Conservation (phyloP, 129 eudicot species). For the Artemisia argyi region DNA sequence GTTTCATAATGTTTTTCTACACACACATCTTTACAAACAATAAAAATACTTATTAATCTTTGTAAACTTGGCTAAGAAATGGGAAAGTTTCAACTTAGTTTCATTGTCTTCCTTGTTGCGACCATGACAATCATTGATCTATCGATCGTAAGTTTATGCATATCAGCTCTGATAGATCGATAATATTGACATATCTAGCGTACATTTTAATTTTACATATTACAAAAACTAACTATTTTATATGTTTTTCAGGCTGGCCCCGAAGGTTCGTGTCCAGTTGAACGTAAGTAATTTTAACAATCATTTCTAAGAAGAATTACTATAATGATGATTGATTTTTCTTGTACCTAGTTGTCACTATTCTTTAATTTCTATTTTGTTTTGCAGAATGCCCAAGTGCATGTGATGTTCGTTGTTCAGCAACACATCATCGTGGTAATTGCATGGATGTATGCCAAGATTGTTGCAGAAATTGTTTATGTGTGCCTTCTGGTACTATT, state of each 20-base stretch:
- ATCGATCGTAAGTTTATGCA: slow-evolving; percentile 12
- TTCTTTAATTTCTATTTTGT: neutral
- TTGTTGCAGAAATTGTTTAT: slow-evolving; percentile 29
- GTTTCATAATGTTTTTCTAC: neutral
- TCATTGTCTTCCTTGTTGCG: slow-evolving; percentile 19
- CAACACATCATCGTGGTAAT: slow-evolving; percentile 14
- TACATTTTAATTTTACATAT: neutral
- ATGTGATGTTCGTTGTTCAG: slow-evolving; percentile 27
- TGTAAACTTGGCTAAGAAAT: neutral
- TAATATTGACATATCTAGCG: neutral
- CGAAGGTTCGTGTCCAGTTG: slow-evolving; percentile 23
- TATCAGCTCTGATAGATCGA: neutral
- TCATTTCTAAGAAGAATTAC: neutral
- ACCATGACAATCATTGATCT: slow-evolving; percentile 18
- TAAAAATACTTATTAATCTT: neutral
- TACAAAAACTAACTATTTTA: neutral
- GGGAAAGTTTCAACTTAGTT: slow-evolving; percentile 7
- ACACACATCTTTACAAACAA: neutral
- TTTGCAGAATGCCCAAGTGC: slow-evolving; percentile 25
- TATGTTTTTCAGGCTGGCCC: slow-evolving; percentile 19
- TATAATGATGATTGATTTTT: neutral
- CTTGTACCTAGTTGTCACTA: neutral
- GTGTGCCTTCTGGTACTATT: slow-evolving; percentile 31
- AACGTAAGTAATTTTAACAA: neutral
- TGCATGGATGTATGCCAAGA: slow-evolving; percentile 34